Base-by-base conservation (phyloP, 2,329 filamentous ascomycete genomes). In the Tetracladium maxilliforme region DNA sequence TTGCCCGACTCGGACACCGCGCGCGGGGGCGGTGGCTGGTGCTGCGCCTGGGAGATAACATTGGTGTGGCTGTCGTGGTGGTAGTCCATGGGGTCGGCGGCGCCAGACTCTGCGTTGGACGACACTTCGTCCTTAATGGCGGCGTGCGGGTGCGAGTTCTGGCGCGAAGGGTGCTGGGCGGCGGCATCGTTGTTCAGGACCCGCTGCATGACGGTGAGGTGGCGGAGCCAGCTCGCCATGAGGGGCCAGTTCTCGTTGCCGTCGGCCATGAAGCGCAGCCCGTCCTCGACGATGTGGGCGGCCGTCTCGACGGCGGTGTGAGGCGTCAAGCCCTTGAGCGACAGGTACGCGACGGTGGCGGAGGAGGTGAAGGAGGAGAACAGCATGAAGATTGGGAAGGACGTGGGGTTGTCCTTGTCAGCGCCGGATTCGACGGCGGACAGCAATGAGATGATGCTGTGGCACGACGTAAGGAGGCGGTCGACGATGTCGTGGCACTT, bases 381-480 rank as follows among this genome's bases (percentile, higher is more conserved):
- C 9, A 71, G 51, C 67, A 72, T 71, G 32, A 70, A 68, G 27
- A 72, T 65, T 19, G 67, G 67, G 45, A 70, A 68, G 44, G 61
- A 69, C n/a, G 64, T 51, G n/a, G 61, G 53, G 14, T 55, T 52
- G 27, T 70, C 64, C 48, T 70, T 70, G 26, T 71, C 65, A 2
- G 58, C 52, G 7, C 64, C 64, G 8, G 54, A 45, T 43, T 71
- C 66, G 4, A 72, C 57, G 3, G 65, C 59, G 4, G 58, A 52
- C 12, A 71, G 50, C 27, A 70, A 56, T 6, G 60, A 56, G 24
- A 70, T 62, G 31, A 68, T 67, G 42, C 56, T 62, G 36, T 71
- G 67, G 33, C 64, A 70, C 4, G 67, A 63, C 6, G 60, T 61
- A 31, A 72, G 64, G 27, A 71, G 62, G 10, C 55, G 56, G 34